phyloP scores from a whole-genome alignment of 495 filamentous ascomycete genomes.

The Daldinia caldariorum region DNA sequence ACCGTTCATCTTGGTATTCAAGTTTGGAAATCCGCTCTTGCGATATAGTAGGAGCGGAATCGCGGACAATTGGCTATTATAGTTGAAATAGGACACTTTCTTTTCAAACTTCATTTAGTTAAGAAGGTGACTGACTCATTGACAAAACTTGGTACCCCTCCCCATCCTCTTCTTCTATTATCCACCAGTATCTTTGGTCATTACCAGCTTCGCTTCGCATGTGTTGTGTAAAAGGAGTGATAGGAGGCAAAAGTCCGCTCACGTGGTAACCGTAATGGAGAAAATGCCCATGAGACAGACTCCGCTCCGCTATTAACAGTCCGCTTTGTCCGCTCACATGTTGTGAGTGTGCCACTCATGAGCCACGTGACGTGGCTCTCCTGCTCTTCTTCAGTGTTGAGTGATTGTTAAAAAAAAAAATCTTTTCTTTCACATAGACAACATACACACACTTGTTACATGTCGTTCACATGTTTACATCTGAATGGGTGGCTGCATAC shows the following conservation, averaged over 20 bases:
- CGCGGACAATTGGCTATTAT: constrained; percentile 2
- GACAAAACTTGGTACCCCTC: neutral
- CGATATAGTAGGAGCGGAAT: constrained; percentile 17
- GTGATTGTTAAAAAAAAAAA: too few species aligned
- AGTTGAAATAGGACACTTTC: neutral
- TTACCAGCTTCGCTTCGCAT: neutral
- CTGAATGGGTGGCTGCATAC: constrained; percentile 27
- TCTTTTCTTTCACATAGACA: too few species aligned
- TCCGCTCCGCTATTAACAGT: constrained; percentile 13
- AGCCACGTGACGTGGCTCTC: too few species aligned
- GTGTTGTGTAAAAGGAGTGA: neutral
- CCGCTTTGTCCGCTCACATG: constrained; percentile 31
- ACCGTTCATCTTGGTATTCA: constrained; percentile 17
- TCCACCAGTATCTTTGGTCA: neutral
- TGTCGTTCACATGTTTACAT: constrained; percentile 20
- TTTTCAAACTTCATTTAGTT: neutral
- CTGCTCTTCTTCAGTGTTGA: too few species aligned
- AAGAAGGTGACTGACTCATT: constrained; percentile 1
- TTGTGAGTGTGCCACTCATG: too few species aligned
- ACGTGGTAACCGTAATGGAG: constrained; percentile 10
- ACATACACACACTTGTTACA: too few species aligned
- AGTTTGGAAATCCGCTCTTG: constrained; percentile 11
- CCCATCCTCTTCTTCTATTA: neutral
- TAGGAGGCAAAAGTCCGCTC: constrained; percentile 27
- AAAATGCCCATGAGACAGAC: neutral